These are phyloP conservation scores for Rubia yunnanensis DNA, from an alignment of 257 asterid species.

Conservation along the genomic window DNA sequence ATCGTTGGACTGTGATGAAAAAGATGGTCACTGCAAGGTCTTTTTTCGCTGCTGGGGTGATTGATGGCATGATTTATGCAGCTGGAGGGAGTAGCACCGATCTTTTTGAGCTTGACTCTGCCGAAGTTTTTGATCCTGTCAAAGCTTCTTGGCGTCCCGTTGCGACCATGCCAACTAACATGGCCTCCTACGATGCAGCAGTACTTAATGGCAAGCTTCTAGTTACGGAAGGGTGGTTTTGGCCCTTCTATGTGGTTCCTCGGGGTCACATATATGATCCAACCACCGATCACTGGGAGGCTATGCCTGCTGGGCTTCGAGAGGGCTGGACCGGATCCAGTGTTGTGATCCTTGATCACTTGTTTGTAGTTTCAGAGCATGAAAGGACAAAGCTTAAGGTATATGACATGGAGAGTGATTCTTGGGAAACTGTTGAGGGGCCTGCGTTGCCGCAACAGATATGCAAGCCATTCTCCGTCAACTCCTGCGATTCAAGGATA, in stretches of 20 bases:
- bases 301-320: slow-evolving; percentile 77
- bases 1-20: slow-evolving; percentile 84
- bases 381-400: slow-evolving; percentile 88
- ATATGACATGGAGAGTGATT: slow-evolving; percentile 55
- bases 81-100: slow-evolving; percentile 90
- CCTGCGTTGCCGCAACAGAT: slow-evolving; percentile 76
- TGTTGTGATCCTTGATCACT: slow-evolving; percentile 49
- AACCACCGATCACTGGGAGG: slow-evolving; percentile 58
- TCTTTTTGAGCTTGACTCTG: slow-evolving; percentile 67
- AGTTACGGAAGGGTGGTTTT: slow-evolving; percentile 96
- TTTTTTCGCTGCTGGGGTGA: slow-evolving; percentile 75
- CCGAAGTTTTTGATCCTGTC: slow-evolving; percentile 65
- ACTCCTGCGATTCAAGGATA: slow-evolving; percentile 49
- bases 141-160: slow-evolving; percentile 62
- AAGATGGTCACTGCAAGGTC: slow-evolving; percentile 87
- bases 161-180: slow-evolving; percentile 60
- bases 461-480: slow-evolving; percentile 82
- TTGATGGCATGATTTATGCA: slow-evolving; percentile 74
- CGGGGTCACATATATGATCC: slow-evolving; percentile 93
- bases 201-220: slow-evolving; percentile 83
- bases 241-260: slow-evolving; percentile 92
- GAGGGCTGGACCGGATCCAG: slow-evolving; percentile 99
- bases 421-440: slow-evolving; percentile 84
- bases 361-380: slow-evolving; percentile 92
- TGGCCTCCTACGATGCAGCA: slow-evolving; percentile 80